These are phyloP conservation scores for Achaetomiella virescens DNA, from an alignment of 495 filamentous ascomycete species.

Conservation along the genomic window DNA sequence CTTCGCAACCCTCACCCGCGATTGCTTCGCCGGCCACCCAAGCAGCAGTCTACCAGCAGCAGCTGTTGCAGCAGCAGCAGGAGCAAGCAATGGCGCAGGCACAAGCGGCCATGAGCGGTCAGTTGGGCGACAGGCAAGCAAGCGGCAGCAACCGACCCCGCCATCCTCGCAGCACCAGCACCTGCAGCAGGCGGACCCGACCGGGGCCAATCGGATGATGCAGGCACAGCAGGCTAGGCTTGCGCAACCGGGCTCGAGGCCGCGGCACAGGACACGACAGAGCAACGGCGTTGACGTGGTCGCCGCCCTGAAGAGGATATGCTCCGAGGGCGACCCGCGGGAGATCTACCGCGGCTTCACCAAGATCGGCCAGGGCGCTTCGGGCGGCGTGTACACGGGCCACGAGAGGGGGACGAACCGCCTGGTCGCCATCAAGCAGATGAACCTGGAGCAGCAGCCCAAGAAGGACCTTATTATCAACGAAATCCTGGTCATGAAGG, in stretches of 20 bases:
- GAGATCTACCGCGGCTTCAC: constrained; percentile 79
- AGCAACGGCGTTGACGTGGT: constrained; percentile 74
- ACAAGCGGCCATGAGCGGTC: constrained; percentile 53
- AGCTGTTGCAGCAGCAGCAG: constrained; percentile 61
- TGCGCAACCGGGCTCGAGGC: constrained; percentile 48
- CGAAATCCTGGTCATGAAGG: constrained; percentile 98
- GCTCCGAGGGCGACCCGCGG: constrained; percentile 80
- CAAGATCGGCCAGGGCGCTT: constrained; percentile 97
- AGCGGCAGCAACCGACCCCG: constrained; percentile 50
- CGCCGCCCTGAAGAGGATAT: constrained; percentile 75
- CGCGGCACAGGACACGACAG: constrained; percentile 70
- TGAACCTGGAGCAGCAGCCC: constrained; percentile 96
- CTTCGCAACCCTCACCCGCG: constrained; percentile 26
- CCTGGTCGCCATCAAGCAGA: constrained; percentile 97
- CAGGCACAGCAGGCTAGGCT: constrained; percentile 22
- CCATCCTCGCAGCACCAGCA: constrained; percentile 52
- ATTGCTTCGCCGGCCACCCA: constrained; percentile 31
- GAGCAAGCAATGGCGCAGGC: constrained; percentile 70
- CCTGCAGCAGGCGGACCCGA: constrained; percentile 36
- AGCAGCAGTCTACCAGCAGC: constrained; percentile 59
- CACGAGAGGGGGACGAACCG: constrained; percentile 76
- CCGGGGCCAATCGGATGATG: constrained; percentile 47
- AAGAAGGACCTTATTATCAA: constrained; percentile 99
- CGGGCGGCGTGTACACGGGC: constrained; percentile 90
- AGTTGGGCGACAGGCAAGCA: constrained; percentile 61